Evolutionary conservation across 148 eudicot genomes (phyloP).

Genomic region (Suaeda aralocaspica): DNA sequence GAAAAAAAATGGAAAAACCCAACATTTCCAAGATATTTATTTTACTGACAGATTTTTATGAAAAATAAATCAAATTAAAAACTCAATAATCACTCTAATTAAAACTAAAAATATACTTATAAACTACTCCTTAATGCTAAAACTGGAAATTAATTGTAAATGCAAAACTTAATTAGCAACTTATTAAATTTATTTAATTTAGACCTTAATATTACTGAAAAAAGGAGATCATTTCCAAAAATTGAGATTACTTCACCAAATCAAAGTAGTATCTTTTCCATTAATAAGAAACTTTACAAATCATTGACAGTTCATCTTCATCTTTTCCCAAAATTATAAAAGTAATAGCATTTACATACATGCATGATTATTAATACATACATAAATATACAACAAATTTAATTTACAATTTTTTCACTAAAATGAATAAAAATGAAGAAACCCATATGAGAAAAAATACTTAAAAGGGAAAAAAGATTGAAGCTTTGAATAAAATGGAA

Average conservation of each 20-base stretch:
- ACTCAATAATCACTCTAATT: not conserved
- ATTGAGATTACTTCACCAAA: slow-evolving; percentile 11
- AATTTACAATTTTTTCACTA: not conserved
- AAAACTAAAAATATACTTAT: not conserved
- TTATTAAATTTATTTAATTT: not conserved
- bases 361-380: slow-evolving; percentile 1
- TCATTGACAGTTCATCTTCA: no score
- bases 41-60: not conserved
- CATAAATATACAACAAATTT: slow-evolving; percentile 2
- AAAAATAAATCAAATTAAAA: not conserved
- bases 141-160: slow-evolving; percentile 4
- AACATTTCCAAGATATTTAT: not conserved
- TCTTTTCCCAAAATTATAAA: slow-evolving; percentile 7
- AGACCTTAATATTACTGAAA: not conserved
- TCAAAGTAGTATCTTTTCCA: slow-evolving; percentile 16
- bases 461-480: not conserved
- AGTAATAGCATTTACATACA: not conserved
- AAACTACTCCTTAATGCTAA: not conserved
- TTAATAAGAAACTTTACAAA: slow-evolving; percentile 18
- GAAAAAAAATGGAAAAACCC: not conserved
- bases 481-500: slow-evolving; percentile 8
- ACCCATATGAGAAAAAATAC: slow-evolving; percentile 12
- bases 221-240: slow-evolving; percentile 18
- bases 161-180: not conserved
- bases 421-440: slow-evolving; percentile 1